Percentiles rank a stretch among this genome's conserved stretches.
Conservation (phyloP, 2,329 filamentous ascomycete species). For the Hyphodiscus sp. region DNA sequence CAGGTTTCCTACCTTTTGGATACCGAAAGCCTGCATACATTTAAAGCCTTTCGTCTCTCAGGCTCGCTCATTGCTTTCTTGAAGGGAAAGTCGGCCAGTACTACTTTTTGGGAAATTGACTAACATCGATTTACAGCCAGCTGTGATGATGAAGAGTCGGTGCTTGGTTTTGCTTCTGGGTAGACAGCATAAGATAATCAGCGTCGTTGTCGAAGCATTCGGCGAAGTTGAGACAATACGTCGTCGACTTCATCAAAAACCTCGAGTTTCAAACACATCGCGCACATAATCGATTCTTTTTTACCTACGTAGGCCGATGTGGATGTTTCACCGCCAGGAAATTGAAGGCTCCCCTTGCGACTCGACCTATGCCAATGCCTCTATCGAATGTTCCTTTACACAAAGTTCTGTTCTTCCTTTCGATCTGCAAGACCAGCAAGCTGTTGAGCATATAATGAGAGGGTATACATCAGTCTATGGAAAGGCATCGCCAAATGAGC, state of each 20-base stretch:
- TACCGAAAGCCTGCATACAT: background rate
- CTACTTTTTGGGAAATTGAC: conserved; percentile 4
- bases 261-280: background rate
- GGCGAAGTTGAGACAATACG: background rate
- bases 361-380: background rate
- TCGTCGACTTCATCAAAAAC: background rate
- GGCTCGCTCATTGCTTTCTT: conserved; percentile 1
- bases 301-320: background rate
- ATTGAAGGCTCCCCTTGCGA: background rate
- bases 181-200: conserved; percentile 20
- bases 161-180: conserved; percentile 21
- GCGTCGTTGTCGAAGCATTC: background rate
- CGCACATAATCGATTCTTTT: conserved; percentile 1
- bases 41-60: background rate
- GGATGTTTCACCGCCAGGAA: background rate
- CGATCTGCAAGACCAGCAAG: background rate
- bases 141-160: conserved; percentile 27
- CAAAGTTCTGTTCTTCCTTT: background rate
- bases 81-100: conserved; percentile 7
- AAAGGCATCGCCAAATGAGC: conserved; percentile 32
- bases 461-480: conserved; percentile 15
- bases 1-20: background rate
- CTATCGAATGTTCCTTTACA: background rate
- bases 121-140: conserved; percentile 11
- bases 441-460: conserved; percentile 16